A percentile compares a stretch with the other conserved stretches of the same genome.
Evolutionary conservation across 2,329 filamentous ascomycete species (phyloP).

Genomic region (Aureobasidium mangrovei): DNA sequence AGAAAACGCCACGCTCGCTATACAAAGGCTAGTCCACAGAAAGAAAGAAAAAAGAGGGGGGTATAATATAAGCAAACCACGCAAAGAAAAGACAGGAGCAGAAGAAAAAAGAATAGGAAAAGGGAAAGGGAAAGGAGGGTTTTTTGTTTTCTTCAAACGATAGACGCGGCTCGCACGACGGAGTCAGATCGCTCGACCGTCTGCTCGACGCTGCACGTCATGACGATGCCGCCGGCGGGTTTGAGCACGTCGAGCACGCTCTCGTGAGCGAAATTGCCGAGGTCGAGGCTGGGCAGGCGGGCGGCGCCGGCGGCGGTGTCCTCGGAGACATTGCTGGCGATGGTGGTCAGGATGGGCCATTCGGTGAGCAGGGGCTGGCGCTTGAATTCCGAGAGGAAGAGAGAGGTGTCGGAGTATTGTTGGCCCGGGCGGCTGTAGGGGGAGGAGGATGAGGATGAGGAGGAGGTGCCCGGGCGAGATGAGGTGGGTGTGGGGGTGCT

Average conservation of each 20-base stretch:
- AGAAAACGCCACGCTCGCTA: neutral
- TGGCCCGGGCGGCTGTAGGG: neutral
- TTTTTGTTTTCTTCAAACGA: neutral
- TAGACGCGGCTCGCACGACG: neutral
- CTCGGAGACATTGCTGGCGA: neutral
- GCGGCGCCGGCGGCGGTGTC: neutral
- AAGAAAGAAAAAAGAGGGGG: constrained; percentile 1
- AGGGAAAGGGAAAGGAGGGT: neutral
- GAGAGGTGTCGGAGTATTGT: constrained; percentile 5
- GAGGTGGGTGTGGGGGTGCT: neutral
- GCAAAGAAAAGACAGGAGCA: neutral
- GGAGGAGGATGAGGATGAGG: neutral
- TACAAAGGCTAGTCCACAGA: neutral
- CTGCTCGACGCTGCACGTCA: constrained; percentile 1
- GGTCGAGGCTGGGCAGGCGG: constrained; percentile 3
- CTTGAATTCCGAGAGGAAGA: constrained; percentile 2
- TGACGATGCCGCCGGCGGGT: constrained; percentile 4
- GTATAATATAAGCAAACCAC: neutral
- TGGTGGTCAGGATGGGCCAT: constrained; percentile 3
- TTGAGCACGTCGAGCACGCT: constrained; percentile 8
- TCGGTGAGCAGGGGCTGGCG: neutral
- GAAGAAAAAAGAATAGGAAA: neutral
- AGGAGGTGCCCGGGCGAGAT: neutral
- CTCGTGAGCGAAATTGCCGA: neutral
- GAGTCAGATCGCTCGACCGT: constrained; percentile 1